Base-by-base conservation (phyloP, 2,329 filamentous ascomycete species). In the Fusarium sororula region DNA sequence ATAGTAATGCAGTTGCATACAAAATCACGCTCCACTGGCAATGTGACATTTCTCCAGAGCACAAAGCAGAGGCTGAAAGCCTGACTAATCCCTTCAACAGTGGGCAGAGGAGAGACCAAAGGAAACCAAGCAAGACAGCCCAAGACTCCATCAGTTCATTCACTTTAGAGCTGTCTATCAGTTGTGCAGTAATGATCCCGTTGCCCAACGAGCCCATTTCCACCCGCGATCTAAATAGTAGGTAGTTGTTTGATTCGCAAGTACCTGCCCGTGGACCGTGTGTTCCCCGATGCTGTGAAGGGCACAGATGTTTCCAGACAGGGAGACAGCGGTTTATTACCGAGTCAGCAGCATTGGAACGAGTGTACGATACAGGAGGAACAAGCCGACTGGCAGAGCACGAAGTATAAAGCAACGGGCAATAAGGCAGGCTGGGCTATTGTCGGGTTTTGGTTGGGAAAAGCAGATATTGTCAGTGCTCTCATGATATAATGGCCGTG, bases 401-500 rank as follows among this genome's bases (percentile, higher is more conserved):
- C 20, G 28, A 44, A 32, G 32, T 12, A 24, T 30, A 44, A 55
- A 50, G 30, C 6, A 38, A 41, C 10, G 28, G 47, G 14, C 10
- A 32, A 17, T 15, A 41, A 35, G 15, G 32, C n/a, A 50, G n/a
- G 30, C 35, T 48, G 28, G 51, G 42, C 9, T 20, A 37, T 48
- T 32, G 39, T 48, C 22, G 60, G 24, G 41, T 18, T 26, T 26
- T 30, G n/a, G 22, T 51, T 35, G 20, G 35, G 24, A 44, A 50
- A 48, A 51, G 47, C 47, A 28, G 58, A 44, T 37, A 44, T 65
- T 55, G 62, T 26, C 30, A 62, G 65, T 45, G 30, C 51, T 48
- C 30, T 54, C 44, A 50, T 67, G 66, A 71, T 60, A 35, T 59
- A 73, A 24, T n/a, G 22, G 47, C 28, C 18, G 5, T 26, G 48